Evolutionary conservation across 2,329 filamentous ascomycete genomes (phyloP).

Genomic region (Venturia nashicola): DNA sequence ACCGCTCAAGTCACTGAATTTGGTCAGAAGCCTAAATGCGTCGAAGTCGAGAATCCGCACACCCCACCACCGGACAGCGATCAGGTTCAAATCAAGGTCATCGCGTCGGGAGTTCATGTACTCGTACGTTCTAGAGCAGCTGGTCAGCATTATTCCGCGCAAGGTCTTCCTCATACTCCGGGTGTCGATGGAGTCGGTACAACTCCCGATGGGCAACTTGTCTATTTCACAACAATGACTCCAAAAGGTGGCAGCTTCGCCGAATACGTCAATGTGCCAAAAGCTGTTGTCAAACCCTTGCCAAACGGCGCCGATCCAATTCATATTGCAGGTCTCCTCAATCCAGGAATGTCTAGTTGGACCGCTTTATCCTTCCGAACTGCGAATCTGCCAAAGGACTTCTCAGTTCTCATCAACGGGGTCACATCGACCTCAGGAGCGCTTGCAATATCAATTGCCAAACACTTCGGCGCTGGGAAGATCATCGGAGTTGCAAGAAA

Average conservation of each 20-base stretch:
- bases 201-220: constrained; percentile 31
- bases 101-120: constrained; percentile 40
- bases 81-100: constrained; percentile 38
- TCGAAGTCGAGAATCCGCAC: constrained; percentile 16
- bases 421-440: constrained; percentile 41
- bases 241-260: constrained; percentile 30
- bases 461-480: constrained; percentile 35
- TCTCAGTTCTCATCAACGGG: constrained; percentile 40
- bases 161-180: constrained; percentile 37
- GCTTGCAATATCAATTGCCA: constrained; percentile 37
- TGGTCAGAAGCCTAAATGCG: constrained; percentile 23
- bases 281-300: constrained; percentile 27
- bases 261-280: constrained; percentile 37
- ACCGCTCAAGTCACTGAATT: constrained; percentile 30
- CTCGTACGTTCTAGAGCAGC: constrained; percentile 41
- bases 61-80: constrained; percentile 24
- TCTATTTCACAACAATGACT: constrained; percentile 36
- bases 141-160: constrained; percentile 42
- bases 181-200: constrained; percentile 42
- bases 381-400: constrained; percentile 26
- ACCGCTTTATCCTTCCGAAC: constrained; percentile 41
- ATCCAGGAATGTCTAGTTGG: constrained; percentile 45
- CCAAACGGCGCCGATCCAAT: constrained; percentile 34
- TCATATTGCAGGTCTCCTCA: constrained; percentile 40
- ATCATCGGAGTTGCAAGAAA: constrained; percentile 42